These are phyloP conservation scores for Marchantia polymorpha DNA, from an alignment of 225 moss, liverwort and hornwort genomes.

Conservation along the genomic window DNA sequence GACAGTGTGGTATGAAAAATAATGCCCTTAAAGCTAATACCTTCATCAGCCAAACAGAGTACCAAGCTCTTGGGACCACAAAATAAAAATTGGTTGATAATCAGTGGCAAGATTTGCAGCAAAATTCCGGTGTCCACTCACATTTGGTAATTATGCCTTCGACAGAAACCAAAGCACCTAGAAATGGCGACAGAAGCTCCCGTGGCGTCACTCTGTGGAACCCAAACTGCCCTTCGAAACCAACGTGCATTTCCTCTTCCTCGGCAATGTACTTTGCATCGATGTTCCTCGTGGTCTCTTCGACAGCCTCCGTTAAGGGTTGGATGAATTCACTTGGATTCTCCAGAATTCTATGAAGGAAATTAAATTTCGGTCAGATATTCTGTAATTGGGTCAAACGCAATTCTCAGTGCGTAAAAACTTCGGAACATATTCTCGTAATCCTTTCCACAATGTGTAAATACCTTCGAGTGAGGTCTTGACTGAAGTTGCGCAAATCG, in stretches of 20 bases:
- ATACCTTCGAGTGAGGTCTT: slow-evolving; percentile 66
- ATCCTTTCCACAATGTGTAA: neutral
- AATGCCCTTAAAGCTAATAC: neutral
- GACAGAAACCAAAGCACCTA: slow-evolving; percentile 71
- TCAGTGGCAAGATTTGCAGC: neutral
- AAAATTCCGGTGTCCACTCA: slow-evolving; percentile 26
- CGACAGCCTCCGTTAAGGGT: slow-evolving; percentile 58
- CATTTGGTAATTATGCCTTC: slow-evolving; percentile 85
- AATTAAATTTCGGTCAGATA: no score
- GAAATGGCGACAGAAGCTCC: slow-evolving; percentile 72
- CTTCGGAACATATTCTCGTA: neutral
- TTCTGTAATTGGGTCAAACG: neutral
- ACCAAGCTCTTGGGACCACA: neutral
- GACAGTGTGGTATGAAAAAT: neutral
- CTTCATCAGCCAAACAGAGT: neutral
- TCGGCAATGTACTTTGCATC: slow-evolving; percentile 58
- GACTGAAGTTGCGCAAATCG: slow-evolving; percentile 68
- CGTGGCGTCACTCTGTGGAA: slow-evolving; percentile 72
- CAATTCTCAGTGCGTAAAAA: neutral
- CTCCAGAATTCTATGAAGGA: slow-evolving; percentile 49
- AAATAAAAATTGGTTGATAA: neutral
- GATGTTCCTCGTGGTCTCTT: slow-evolving; percentile 57
- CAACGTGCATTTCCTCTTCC: slow-evolving; percentile 70
- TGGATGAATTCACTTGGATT: slow-evolving; percentile 69
- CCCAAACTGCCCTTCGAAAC: slow-evolving; percentile 81